phyloP scores from a whole-genome alignment of 2,329 filamentous ascomycete species.

The Dactylellina sp. region DNA sequence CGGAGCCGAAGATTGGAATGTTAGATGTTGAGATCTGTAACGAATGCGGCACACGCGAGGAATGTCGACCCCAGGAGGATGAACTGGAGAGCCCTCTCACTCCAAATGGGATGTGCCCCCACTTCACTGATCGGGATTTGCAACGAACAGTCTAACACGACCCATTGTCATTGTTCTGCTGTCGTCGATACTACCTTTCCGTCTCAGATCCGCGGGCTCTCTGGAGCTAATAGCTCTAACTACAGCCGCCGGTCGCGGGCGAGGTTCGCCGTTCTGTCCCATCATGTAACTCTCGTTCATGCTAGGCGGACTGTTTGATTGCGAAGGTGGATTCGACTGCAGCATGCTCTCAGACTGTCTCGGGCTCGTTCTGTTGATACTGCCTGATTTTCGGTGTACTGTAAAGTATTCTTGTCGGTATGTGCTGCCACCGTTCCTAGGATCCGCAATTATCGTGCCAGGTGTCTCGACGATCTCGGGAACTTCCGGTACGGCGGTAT shows the following conservation, averaged over 20 bases:
- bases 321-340: conserved; percentile 22
- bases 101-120: conserved; percentile 12
- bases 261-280: conserved; percentile 37
- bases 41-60: conserved; percentile 41
- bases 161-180: conserved; percentile 72
- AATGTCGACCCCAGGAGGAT: conserved; percentile 14
- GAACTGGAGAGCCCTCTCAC: background rate
- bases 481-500: conserved; percentile 45
- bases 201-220: conserved; percentile 76
- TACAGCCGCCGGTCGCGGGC: conserved; percentile 62
- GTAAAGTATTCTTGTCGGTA: conserved; percentile 47
- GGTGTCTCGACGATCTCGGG: conserved; percentile 41
- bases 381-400: conserved; percentile 39
- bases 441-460: conserved; percentile 27
- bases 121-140: conserved; percentile 77
- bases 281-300: conserved; percentile 28
- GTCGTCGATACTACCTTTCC: conserved; percentile 86
- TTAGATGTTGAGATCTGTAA: conserved; percentile 4
- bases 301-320: conserved; percentile 19
- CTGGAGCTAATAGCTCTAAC: conserved; percentile 75
- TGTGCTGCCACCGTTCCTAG: conserved; percentile 26
- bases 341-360: conserved; percentile 36
- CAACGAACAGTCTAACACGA: conserved; percentile 80
- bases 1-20: conserved; percentile 30
- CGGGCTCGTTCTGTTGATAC: conserved; percentile 37